A percentile compares a stretch with the other conserved stretches of the same genome.
phyloP scores from a whole-genome alignment of 2,329 filamentous ascomycete genomes.

The Bipolaris victoriae region DNA sequence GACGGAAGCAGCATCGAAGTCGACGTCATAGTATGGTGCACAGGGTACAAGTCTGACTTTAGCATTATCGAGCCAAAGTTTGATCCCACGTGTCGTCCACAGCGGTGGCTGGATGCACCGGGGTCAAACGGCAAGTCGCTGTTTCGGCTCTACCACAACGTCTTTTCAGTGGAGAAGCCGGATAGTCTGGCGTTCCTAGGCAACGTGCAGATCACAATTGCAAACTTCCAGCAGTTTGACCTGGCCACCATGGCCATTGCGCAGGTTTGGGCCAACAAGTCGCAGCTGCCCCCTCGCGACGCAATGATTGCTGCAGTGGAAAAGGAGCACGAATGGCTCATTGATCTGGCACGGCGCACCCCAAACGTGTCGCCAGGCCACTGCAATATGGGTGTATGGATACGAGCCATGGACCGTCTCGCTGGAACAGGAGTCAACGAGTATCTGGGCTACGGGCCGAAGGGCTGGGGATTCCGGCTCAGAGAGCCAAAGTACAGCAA shows the following conservation, averaged over 20 bases:
- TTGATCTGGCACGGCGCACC: constrained; percentile 42
- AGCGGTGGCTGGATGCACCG: constrained; percentile 22
- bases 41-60: constrained; percentile 43
- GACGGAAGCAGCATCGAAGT: constrained; percentile 40
- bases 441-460: constrained; percentile 51
- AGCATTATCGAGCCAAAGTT: constrained; percentile 32
- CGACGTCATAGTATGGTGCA: constrained; percentile 47
- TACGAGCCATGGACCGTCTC: constrained; percentile 51
- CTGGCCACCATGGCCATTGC: constrained; percentile 55
- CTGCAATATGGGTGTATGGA: constrained; percentile 38
- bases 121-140: constrained; percentile 40
- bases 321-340: constrained; percentile 33
- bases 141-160: constrained; percentile 52
- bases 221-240: constrained; percentile 42
- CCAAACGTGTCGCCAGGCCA: constrained; percentile 37
- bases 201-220: constrained; percentile 49
- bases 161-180: constrained; percentile 54
- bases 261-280: constrained; percentile 53
- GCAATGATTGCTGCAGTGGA: constrained; percentile 40
- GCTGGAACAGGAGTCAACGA: constrained; percentile 53
- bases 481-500: constrained; percentile 49
- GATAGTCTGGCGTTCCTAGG: constrained; percentile 53
- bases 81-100: constrained; percentile 25
- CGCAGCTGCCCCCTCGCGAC: constrained; percentile 43
- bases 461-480: constrained; percentile 54